Percentiles rank a stretch among this genome's conserved stretches.
These are phyloP conservation scores for Trametes versicolor DNA, from an alignment of 1,284 basidiomycete genomes.

Conservation along the genomic window DNA sequence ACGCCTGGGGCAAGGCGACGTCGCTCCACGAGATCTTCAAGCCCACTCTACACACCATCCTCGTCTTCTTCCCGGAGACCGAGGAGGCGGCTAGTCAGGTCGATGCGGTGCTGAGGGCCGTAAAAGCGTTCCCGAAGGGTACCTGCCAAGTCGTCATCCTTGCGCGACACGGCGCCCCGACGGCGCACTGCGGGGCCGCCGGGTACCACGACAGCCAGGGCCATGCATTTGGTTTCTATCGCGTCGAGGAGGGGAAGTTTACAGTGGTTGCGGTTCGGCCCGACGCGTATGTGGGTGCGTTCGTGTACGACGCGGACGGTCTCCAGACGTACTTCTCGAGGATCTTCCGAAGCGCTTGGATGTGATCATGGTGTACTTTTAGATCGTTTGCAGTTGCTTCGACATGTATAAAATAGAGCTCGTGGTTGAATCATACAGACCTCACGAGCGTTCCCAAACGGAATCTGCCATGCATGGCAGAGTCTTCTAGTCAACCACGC, in stretches of 20 bases:
- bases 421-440: too few relatives aligned
- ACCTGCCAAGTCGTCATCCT: constrained; percentile 28
- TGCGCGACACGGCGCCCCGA: constrained; percentile 9
- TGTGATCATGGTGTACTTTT: background rate
- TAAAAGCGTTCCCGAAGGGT: constrained; percentile 4
- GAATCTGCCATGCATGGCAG: too few relatives aligned
- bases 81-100: constrained; percentile 14
- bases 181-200: background rate
- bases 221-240: constrained; percentile 33
- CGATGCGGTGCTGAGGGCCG: constrained; percentile 1
- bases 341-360: constrained; percentile 12
- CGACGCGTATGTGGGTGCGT: constrained; percentile 40
- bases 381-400: too few relatives aligned
- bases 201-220: constrained; percentile 31
- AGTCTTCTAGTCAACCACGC: too few relatives aligned
- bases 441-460: too few relatives aligned
- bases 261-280: constrained; percentile 37
- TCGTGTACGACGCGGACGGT: constrained; percentile 28
- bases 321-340: constrained; percentile 33
- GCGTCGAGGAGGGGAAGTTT: constrained; percentile 19
- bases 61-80: constrained; percentile 36
- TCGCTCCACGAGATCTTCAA: constrained; percentile 41
- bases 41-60: constrained; percentile 39
- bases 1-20: constrained; percentile 24
- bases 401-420: too few relatives aligned